Percentiles rank a stretch among this genome's conserved stretches.
These are phyloP conservation scores for Rutstroemia sp. DNA, from an alignment of 2,329 filamentous ascomycete species.

Conservation along the genomic window DNA sequence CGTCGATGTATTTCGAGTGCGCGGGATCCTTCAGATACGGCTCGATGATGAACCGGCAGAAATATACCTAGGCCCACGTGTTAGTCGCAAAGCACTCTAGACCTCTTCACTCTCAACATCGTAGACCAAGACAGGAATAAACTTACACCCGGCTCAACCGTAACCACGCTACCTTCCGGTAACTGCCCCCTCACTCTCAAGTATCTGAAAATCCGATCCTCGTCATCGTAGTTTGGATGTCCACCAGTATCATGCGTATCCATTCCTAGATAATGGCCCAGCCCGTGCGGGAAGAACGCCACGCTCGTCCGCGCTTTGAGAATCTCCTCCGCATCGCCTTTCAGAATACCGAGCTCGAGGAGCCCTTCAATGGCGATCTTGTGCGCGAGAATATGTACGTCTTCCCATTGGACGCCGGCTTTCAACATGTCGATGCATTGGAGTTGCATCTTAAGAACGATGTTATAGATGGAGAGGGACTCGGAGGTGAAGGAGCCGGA, in stretches of 20 bases:
- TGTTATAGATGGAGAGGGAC: slow-evolving; percentile 67
- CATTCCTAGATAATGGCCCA: slow-evolving; percentile 87
- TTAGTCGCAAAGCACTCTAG: not conserved
- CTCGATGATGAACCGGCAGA: slow-evolving; percentile 81
- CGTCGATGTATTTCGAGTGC: slow-evolving; percentile 71
- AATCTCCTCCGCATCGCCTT: slow-evolving; percentile 62
- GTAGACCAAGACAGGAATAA: not conserved
- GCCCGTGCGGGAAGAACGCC: slow-evolving; percentile 85
- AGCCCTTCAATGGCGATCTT: slow-evolving; percentile 75
- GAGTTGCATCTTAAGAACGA: slow-evolving; percentile 82
- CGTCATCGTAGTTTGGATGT: slow-evolving; percentile 69
- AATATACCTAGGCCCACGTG: slow-evolving; percentile 59
- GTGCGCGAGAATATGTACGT: slow-evolving; percentile 74
- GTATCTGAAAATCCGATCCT: slow-evolving; percentile 80
- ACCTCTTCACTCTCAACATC: not conserved
- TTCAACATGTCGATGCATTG: slow-evolving; percentile 67
- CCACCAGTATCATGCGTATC: slow-evolving; percentile 86
- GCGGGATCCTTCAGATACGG: slow-evolving; percentile 68
- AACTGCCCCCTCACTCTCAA: slow-evolving; percentile 69
- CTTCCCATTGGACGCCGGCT: slow-evolving; percentile 71
- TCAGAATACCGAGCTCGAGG: slow-evolving; percentile 66
- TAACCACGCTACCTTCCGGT: slow-evolving; percentile 77
- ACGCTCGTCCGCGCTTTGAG: slow-evolving; percentile 72
- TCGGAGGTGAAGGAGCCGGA: slow-evolving; percentile 62
- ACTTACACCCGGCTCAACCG: slow-evolving; percentile 84